These are phyloP conservation scores for Plenodomus lindquistii DNA, from an alignment of 2,329 filamentous ascomycete genomes.

Conservation along the genomic window DNA sequence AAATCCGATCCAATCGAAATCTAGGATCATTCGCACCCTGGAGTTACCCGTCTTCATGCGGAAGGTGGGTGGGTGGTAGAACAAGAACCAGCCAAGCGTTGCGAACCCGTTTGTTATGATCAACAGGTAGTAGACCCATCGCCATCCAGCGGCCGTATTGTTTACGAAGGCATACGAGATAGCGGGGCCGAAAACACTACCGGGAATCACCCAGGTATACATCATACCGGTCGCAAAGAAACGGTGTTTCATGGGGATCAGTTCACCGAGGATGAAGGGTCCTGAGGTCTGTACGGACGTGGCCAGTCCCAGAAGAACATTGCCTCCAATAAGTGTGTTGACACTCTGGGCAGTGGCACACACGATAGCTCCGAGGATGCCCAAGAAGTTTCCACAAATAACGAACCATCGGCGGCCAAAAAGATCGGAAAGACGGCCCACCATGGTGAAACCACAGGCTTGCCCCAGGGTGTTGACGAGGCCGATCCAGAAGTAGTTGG, in stretches of 20 bases:
- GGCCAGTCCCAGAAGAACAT: constrained; percentile 44
- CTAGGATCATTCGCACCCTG: constrained; percentile 40
- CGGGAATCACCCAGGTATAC: constrained; percentile 32
- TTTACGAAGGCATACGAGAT: constrained; percentile 36
- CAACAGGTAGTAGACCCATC: constrained; percentile 38
- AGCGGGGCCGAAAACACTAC: constrained; percentile 37
- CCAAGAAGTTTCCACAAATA: constrained; percentile 40
- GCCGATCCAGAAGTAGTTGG: constrained; percentile 45
- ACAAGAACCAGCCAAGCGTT: constrained; percentile 38
- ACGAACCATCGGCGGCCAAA: constrained; percentile 45
- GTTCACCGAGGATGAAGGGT: constrained; percentile 44
- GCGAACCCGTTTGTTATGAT: constrained; percentile 36
- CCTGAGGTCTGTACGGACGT: constrained; percentile 47
- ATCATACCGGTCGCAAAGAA: constrained; percentile 44
- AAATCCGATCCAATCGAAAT: constrained; percentile 54
- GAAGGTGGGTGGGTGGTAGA: constrained; percentile 41
- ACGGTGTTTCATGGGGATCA: constrained; percentile 40
- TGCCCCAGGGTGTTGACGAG: constrained; percentile 41
- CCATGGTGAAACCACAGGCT: constrained; percentile 43
- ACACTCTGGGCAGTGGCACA: constrained; percentile 42
- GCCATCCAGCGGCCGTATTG: constrained; percentile 36
- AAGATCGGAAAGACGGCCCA: constrained; percentile 45
- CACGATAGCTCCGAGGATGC: constrained; percentile 42
- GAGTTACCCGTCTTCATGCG: constrained; percentile 25
- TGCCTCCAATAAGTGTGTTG: constrained; percentile 35